phyloP scores from a whole-genome alignment of 2,329 filamentous ascomycete genomes.

The Tolypocladium capitatum region DNA sequence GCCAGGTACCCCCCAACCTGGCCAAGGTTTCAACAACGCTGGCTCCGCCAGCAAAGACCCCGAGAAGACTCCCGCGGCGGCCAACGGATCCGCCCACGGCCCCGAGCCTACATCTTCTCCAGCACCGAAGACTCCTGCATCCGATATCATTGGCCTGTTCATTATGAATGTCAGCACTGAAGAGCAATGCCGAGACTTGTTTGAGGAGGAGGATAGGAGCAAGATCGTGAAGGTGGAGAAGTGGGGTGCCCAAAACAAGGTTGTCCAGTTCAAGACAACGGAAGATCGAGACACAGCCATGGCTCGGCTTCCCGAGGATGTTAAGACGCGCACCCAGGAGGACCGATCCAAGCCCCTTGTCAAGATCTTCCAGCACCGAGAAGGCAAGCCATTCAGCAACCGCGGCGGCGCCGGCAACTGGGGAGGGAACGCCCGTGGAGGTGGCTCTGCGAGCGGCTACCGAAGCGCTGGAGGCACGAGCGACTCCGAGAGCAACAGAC shows the following conservation, averaged over 20 bases:
- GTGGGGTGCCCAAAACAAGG: slow-evolving; percentile 66
- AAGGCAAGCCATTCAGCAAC: slow-evolving; percentile 37
- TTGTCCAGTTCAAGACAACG: slow-evolving; percentile 68
- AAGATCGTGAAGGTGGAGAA: slow-evolving; percentile 74
- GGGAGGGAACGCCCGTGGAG: slow-evolving; percentile 53
- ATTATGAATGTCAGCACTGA: slow-evolving; percentile 75
- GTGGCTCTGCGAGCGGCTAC: slow-evolving; percentile 56
- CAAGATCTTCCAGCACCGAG: slow-evolving; percentile 66
- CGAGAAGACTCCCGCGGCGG: slow-evolving; percentile 37
- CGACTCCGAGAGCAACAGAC: slow-evolving; percentile 46
- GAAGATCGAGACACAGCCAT: slow-evolving; percentile 75
- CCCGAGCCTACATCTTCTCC: slow-evolving; percentile 43
- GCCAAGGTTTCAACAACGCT: slow-evolving; percentile 24
- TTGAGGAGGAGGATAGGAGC: slow-evolving; percentile 66
- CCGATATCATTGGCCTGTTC: slow-evolving; percentile 74
- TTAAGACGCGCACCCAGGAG: slow-evolving; percentile 58
- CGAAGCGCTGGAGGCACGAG: slow-evolving; percentile 70
- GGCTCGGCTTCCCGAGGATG: slow-evolving; percentile 58
- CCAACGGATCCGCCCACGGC: slow-evolving; percentile 41
- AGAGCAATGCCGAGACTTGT: slow-evolving; percentile 69
- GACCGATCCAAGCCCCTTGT: slow-evolving; percentile 70
- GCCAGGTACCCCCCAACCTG: slow-evolving; percentile 35
- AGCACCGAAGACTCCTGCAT: slow-evolving; percentile 43
- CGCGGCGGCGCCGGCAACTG: slow-evolving; percentile 56
- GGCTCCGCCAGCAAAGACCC: slow-evolving; percentile 35